Base-by-base conservation (phyloP, 768 basidiomycete species). In the Podaxis rugospora region DNA sequence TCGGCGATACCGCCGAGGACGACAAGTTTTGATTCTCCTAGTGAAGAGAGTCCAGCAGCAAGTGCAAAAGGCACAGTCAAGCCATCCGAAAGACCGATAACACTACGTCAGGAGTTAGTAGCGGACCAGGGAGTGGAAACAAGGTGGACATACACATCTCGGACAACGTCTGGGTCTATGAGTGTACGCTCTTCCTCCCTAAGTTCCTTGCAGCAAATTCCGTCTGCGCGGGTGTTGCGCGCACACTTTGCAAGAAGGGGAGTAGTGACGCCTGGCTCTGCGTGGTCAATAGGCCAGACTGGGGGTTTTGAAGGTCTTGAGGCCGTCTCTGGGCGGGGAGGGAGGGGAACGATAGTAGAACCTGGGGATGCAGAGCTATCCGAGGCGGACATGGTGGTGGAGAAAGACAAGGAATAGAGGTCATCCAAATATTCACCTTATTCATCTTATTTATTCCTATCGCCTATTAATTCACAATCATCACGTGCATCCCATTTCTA, bases 1-100 rank as follows among this genome's bases (percentile, higher is more conserved):
- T 99, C 97, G 0, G 97, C 96, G 37, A 97, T 76, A 14, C 97
- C 97, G 57, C 94, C 96, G 28, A 96, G 83, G 52, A 96, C 89
- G 64, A 99, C 97, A n/a, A 98, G 82, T 57, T 82, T 86, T 5
- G 93, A 94, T 62, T 91, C 87, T 51, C 95, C 95, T 40, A 97
- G 81, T 10, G 94, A 89, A 10, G 92, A 91, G 25, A 95, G 82
- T 58, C 94, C 94, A 4, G 94, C 94, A 2, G 94, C 85, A 40
- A 96, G 77, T 7, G 94, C 94, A 70, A 96, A 96, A 0, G 94
- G 94, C 0, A 96, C 93, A 0, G 94, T 95, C 53, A 95, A 76
- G 5, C 93, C 93, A 67, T 95, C 93, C 0, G 90, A 91, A 7
- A 94, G 85, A n/a, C 93, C 93, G 63, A 94, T 94, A 51, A 95